Evolutionary conservation across 192 early-diverging fungal genomes (phyloP), one percentile per base, ranked within the genome.

Genomic region (Funneliformis mosseae): DNA sequence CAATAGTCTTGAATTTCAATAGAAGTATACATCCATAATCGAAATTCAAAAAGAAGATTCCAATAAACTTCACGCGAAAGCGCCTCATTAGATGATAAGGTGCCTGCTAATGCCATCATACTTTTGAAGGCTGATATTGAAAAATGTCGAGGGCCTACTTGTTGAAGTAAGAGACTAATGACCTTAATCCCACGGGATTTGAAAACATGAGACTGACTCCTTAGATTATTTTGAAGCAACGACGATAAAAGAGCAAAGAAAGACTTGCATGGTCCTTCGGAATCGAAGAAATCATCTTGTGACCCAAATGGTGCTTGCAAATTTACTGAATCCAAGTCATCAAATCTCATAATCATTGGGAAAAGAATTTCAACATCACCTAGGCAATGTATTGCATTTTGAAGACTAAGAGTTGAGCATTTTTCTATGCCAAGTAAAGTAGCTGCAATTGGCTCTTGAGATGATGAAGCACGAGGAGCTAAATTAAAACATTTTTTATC

Each of bases 41-140:
- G 45, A 59, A 79, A 79, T 67, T 79, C 78, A 71, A 79, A 79
- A 21, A 69, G 27, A 23, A 79, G 55, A 79, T 60, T 27, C 8
- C 8, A 45, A 60, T 72, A 60, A 43, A 79, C 50, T 38, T 79
- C 78, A 41, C 25, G 43, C 23, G 48, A 16, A 38, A 79, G 25
- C 0, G 59, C 68, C 16, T 79, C 67, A 61, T 79, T 79, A 0
- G 43, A 18, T 12, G 33, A 16, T 16, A 79, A 43, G 11, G 48
- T 28, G 12, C 28, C 71, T 10, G 78, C 78, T 33, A 79, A 67
- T 14, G 48, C 50, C 33, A 79, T 42, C 48, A 79, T 79, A 46
- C 78, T 79, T 71, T 79, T 43, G 39, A 79, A 79, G 16, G 78
- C 78, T 38, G 78, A 63, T 79, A 79, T 79, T 39, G 78, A 46